These are phyloP conservation scores for Pseudopithomyces maydicus DNA, from an alignment of 2,329 filamentous ascomycete genomes.

Conservation along the genomic window DNA sequence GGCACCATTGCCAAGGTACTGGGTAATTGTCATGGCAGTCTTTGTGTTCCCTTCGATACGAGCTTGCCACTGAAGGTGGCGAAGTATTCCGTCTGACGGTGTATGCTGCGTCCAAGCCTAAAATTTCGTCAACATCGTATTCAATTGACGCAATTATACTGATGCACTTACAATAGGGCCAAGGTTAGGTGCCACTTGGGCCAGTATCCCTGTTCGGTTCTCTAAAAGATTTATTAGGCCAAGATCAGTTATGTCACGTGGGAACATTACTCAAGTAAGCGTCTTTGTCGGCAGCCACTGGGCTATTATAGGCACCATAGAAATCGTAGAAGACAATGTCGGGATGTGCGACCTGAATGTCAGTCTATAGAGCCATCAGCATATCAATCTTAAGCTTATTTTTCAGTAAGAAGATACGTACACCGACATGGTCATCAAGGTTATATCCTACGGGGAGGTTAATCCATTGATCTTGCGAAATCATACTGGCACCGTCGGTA, in stretches of 20 bases:
- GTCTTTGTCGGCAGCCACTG: constrained; percentile 42
- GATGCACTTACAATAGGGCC: constrained; percentile 53
- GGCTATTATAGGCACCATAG: constrained; percentile 60
- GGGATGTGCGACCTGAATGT: constrained; percentile 55
- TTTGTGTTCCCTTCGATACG: constrained; percentile 58
- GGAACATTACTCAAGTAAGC: constrained; percentile 38
- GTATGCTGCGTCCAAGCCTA: constrained; percentile 61
- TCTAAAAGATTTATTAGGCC: constrained; percentile 19
- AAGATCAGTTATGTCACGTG: neutral
- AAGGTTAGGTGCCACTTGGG: constrained; percentile 67
- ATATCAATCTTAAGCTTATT: no score
- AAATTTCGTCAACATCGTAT: neutral
- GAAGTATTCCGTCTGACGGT: constrained; percentile 60
- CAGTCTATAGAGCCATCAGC: constrained; percentile 44
- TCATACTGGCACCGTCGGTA: constrained; percentile 47
- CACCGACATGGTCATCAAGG: constrained; percentile 56
- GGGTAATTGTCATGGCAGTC: constrained; percentile 45
- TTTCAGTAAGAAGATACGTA: constrained; percentile 8
- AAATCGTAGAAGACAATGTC: constrained; percentile 65
- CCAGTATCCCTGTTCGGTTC: constrained; percentile 60
- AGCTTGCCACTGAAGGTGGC: constrained; percentile 68
- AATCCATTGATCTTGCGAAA: constrained; percentile 51
- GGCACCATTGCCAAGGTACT: constrained; percentile 66
- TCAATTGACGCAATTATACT: neutral
- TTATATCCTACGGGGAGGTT: constrained; percentile 54